These are phyloP conservation scores for Fraxinus floribunda DNA, from an alignment of 305 asterid species.

Conservation along the genomic window DNA sequence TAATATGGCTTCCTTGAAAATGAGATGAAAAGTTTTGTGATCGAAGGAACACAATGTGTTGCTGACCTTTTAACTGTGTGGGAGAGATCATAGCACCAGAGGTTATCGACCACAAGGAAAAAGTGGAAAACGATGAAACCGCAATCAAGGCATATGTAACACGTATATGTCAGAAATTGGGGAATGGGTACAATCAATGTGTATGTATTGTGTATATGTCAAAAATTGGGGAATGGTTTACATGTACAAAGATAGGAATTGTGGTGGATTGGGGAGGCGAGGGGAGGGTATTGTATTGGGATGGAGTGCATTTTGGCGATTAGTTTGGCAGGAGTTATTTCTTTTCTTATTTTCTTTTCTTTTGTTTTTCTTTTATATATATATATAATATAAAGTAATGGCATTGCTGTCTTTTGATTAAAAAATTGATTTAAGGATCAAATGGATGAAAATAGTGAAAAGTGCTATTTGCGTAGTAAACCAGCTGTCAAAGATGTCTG, in stretches of 20 bases:
- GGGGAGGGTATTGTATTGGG: neutral
- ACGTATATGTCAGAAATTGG: neutral
- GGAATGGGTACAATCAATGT: too few species aligned
- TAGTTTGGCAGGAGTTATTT: neutral
- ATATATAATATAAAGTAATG: neutral
- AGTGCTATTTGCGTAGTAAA: neutral
- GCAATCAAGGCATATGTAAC: neutral
- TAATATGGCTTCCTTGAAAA: neutral
- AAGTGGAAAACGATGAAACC: neutral
- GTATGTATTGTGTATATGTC: too few species aligned
- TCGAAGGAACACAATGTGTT: neutral
- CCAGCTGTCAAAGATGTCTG: neutral
- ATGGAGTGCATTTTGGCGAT: neutral
- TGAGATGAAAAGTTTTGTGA: neutral
- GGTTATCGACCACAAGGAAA: neutral
- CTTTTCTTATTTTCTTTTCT: too few species aligned
- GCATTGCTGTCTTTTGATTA: neutral
- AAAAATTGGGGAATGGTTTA: too few species aligned
- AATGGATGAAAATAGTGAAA: neutral
- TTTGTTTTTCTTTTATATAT: too few species aligned
- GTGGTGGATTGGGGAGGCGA: neutral
- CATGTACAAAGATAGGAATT: neutral
- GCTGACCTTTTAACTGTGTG: neutral
- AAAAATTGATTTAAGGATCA: neutral
- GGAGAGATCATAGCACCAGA: neutral